Base-by-base conservation (phyloP, 164 flowering plant genomes). In the Piper longum region DNA sequence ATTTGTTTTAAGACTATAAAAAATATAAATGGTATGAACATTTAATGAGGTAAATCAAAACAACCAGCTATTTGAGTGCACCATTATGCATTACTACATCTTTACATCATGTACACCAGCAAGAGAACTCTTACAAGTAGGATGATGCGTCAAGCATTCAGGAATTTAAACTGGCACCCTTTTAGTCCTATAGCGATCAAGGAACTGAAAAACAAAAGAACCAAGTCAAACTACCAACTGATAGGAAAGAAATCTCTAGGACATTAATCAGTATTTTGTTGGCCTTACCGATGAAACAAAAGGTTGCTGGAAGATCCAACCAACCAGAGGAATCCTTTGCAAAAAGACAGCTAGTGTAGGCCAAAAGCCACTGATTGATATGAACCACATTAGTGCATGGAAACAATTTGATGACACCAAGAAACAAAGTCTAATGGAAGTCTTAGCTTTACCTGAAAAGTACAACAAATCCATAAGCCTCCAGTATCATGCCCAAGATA, bases 271-370 rank as follows among this genome's bases (percentile, higher is more conserved):
- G 54, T 5, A 45, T 13, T 52, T 2, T 1, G 16, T 8, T 36
- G 3, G 19, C 2, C 89, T 70, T 83, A 95, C 99, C 78, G 93
- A 86, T 80, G 88, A 78, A 57, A 95, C 61, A 76, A 80, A 83
- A 41, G 97, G 99, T 62, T 81, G 99, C 66, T 95, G 97, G 67
- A 95, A 76, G n/a, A 95, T 66, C 99, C 97, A 90, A 60, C 99
- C 97, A 68, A 95, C 77, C 70, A 95, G 48, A 36, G 99, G 99
- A 67, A 95, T 91, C 80, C 73, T 85, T 75, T 91, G 97, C 43
- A 90, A 62, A 26, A 26, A 26, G 36, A 26, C 36, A 26, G 36
- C 36, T 26, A 26, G 36, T 26, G 36, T 26, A 26, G 36, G 36
- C 36, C 99, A 93, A 76, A 90, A 93, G 42, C 98, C 97, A 76